Evolutionary conservation across 1,284 basidiomycete species (phyloP), one percentile per base, ranked within the genome.

Genomic region (Pholiota adiposa): DNA sequence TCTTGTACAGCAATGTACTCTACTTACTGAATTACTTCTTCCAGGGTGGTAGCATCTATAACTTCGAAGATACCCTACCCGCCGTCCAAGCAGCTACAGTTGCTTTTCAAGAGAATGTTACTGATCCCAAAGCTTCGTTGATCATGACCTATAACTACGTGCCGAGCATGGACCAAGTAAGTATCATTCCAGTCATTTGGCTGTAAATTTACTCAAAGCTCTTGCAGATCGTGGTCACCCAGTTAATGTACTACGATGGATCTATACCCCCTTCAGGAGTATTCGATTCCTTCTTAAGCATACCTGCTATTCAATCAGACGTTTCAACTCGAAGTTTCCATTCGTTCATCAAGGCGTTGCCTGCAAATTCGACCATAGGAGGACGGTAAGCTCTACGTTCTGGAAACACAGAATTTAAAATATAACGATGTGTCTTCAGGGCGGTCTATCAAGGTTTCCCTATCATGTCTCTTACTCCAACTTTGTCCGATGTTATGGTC

Each of bases 91-190:
- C 66, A 4, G 87, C 86, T 0, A 79, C 79, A 0, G 74, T 75
- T 11, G 75, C 78, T 19, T 89, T 87, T 67, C 67, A 76, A 2
- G 68, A 72, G 14, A 77, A 74, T 2, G 78, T 79, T 8, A 79
- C 67, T 0, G 85, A 87, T 65, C 83, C 84, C 0, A 89, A 87
- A 69, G 88, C 87, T 3, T 73, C 68, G 1, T 75, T 86, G 11
- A 78, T 88, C 43, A 76, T 81, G 0, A 76, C 84, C 0, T 85
- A 81, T 58, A 83, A 46, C 34, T 52, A 38, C 19, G 4, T 62
- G 75, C 8, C 79, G 78, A 16, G 60, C 36, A 66, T 36, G 14
- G 36, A 43, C 25, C 40, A 54, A n/a, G 52, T 54, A 31, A 54
- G 25, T 23, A 12, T 23, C n/a, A 44, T 51, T 9, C 7, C 4